phyloP scores from a whole-genome alignment of 116 monocot species.

The Dioscorea cayenensis region DNA sequence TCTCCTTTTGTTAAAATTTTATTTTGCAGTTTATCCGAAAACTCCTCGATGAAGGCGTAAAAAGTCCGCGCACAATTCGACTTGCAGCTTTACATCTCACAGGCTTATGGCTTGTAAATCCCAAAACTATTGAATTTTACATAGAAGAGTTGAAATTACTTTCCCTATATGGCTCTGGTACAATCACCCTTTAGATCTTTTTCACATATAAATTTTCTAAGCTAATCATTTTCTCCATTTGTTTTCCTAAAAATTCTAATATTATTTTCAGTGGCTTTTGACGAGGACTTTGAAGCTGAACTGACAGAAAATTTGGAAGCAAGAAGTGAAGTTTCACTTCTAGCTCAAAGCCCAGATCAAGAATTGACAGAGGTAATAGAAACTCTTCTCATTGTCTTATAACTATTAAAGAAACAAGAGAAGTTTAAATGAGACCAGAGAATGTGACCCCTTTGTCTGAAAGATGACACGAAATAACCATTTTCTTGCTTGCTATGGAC shows the following conservation, averaged over 20 bases:
- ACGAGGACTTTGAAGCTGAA: conserved; percentile 99
- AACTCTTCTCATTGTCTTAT: not conserved
- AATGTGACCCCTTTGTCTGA: too few species aligned
- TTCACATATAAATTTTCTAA: not conserved
- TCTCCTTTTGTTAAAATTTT: not conserved
- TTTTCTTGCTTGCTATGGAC: too few species aligned
- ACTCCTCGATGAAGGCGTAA: conserved; percentile 74
- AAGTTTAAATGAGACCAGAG: too few species aligned
- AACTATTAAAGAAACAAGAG: too few species aligned
- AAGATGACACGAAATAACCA: too few species aligned
- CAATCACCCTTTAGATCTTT: too few species aligned
- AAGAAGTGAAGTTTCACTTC: conserved; percentile 56
- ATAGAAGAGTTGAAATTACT: conserved; percentile 75
- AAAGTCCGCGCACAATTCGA: conserved; percentile 92
- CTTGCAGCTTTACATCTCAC: conserved; percentile 87
- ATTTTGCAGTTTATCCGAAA: conserved; percentile 66
- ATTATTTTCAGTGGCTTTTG: conserved; percentile 71
- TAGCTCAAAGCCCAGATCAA: conserved; percentile 69
- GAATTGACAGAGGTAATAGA: conserved; percentile 79
- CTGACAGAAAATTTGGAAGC: conserved; percentile 79
- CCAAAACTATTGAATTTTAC: conserved; percentile 71
- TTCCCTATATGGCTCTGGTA: conserved; percentile 92
- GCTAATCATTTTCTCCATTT: not conserved
- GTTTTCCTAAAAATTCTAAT: conserved; percentile 5
- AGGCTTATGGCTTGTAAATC: conserved; percentile 74